phyloP scores from a whole-genome alignment of 2,329 filamentous ascomycete genomes.

The Calonectria honghensis region DNA sequence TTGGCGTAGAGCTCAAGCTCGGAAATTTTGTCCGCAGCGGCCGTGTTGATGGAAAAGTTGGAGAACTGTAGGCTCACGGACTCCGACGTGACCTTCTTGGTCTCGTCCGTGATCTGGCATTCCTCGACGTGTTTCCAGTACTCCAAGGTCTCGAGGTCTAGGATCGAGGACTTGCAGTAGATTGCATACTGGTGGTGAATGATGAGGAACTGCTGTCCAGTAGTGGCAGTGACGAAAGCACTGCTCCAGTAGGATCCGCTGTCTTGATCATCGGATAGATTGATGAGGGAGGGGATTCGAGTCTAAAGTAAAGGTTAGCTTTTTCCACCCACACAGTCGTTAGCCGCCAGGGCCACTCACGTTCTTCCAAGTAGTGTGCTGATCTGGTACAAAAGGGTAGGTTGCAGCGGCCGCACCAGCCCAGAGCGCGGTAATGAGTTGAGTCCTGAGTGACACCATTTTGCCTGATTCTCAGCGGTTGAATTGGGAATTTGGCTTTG shows the following conservation, averaged over 20 bases:
- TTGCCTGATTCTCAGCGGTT: background rate
- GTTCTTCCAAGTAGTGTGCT: conserved; percentile 2
- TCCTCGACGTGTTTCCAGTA: conserved; percentile 24
- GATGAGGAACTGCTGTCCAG: conserved; percentile 30
- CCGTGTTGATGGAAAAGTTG: conserved; percentile 16
- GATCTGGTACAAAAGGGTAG: background rate
- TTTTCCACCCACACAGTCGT: too few species aligned
- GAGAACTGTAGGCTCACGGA: conserved; percentile 26
- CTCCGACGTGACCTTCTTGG: conserved; percentile 7
- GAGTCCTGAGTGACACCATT: conserved; percentile 8
- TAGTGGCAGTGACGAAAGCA: conserved; percentile 24
- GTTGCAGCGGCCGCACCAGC: conserved; percentile 3
- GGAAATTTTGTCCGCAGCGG: conserved; percentile 25
- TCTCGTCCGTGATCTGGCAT: background rate
- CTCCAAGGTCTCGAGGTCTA: conserved; percentile 18
- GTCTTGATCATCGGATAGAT: conserved; percentile 28
- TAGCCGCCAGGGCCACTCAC: background rate
- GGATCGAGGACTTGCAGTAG: conserved; percentile 27
- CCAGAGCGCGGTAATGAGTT: background rate
- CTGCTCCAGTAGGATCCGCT: conserved; percentile 31
- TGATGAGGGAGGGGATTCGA: conserved; percentile 12
- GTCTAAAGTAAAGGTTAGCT: background rate
- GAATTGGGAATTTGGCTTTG: background rate
- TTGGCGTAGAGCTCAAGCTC: conserved; percentile 21
- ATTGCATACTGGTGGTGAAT: conserved; percentile 21